These are phyloP conservation scores for Hippophae gyantsensis DNA, from an alignment of 306 rosid species.

Conservation along the genomic window DNA sequence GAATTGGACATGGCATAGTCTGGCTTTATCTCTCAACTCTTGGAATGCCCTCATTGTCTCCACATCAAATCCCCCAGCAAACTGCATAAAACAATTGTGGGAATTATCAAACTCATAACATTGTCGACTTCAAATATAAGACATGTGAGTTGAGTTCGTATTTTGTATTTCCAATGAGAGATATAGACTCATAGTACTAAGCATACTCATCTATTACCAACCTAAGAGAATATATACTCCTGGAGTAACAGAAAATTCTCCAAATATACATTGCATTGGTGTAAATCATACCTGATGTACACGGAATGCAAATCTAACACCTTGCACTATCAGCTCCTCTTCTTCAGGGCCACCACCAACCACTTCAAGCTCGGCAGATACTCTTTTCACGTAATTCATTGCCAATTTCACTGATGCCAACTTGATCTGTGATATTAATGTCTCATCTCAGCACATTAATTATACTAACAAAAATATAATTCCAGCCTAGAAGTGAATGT, in stretches of 20 bases:
- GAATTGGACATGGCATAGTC: conserved; percentile 75
- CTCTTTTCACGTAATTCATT: conserved; percentile 93
- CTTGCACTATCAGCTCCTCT: conserved; percentile 90
- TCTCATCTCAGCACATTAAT: no score
- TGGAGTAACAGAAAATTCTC: no score
- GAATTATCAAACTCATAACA: no score
- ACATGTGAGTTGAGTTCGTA: no score
- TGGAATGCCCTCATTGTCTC: conserved; percentile 96
- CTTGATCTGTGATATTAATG: conserved; percentile 49
- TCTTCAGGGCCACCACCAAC: conserved; percentile 87
- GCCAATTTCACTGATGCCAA: conserved; percentile 91
- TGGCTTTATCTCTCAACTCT: conserved; percentile 87
- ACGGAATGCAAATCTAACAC: conserved; percentile 89
- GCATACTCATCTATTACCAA: no score
- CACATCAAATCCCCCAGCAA: conserved; percentile 91
- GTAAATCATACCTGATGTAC: conserved; percentile 62
- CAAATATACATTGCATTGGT: no score
- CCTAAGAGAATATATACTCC: no score
- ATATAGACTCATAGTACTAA: no score
- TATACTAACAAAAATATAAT: no score
- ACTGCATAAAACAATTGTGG: conserved; percentile 29
- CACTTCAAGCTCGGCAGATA: conserved; percentile 88
- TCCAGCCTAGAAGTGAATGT: no score
- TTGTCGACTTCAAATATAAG: no score
- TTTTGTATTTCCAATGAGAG: no score